phyloP scores from a whole-genome alignment of 805 yeast genomes.

The Schizosaccharomyces octosporus region DNA sequence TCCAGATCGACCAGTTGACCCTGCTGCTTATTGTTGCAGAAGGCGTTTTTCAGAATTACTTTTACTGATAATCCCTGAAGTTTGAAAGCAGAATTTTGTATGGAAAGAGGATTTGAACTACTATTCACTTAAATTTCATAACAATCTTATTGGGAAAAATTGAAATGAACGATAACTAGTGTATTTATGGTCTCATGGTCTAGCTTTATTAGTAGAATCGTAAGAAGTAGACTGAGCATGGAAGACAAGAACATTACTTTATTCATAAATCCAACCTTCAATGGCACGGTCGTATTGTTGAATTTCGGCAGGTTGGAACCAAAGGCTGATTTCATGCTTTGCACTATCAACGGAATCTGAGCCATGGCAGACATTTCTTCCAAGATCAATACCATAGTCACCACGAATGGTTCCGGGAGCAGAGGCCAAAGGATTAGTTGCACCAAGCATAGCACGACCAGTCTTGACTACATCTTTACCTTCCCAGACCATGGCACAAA shows the following conservation, averaged over 20 bases:
- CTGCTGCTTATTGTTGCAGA: too few relatives aligned
- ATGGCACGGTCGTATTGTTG: constrained; percentile 72
- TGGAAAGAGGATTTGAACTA: too few relatives aligned
- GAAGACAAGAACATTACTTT: constrained; percentile 12
- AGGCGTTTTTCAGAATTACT: too few relatives aligned
- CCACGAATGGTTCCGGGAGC: constrained; percentile 99
- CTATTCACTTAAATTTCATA: too few relatives aligned
- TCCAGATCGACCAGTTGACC: too few relatives aligned
- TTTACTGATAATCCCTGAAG: too few relatives aligned
- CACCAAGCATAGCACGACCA: constrained; percentile 92
- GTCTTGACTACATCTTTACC: constrained; percentile 98
- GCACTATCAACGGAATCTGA: constrained; percentile 98
- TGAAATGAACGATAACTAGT: too few relatives aligned
- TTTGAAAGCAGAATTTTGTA: too few relatives aligned
- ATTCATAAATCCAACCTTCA: constrained; percentile 85
- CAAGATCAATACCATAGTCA: constrained; percentile 94
- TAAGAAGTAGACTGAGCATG: neutral
- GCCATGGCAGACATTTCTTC: constrained; percentile 98
- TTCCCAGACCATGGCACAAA: constrained; percentile 98
- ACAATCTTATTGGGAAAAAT: too few relatives aligned
- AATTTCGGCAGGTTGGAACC: constrained; percentile 96
- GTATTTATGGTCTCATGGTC: too few relatives aligned
- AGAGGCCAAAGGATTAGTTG: constrained; percentile 91
- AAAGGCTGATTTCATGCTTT: constrained; percentile 76
- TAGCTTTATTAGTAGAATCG: too few relatives aligned